These are phyloP conservation scores for Termitomyces sp. DNA, from an alignment of 768 basidiomycete genomes.

Conservation along the genomic window DNA sequence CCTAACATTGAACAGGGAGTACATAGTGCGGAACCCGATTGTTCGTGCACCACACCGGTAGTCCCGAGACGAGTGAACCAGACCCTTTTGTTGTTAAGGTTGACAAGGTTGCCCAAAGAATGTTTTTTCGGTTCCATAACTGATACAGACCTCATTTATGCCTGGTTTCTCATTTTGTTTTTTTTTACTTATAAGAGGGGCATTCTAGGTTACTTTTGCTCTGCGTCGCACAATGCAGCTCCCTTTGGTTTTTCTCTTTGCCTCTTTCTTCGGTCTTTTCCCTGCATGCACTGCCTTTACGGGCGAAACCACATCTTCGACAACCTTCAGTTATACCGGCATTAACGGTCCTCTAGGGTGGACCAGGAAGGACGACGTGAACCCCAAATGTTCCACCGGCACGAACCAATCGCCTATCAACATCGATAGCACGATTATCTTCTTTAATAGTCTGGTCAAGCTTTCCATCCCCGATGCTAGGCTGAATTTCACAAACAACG, in stretches of 20 bases:
- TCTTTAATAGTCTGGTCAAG: background rate
- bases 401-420: constrained; percentile 9
- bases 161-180: background rate
- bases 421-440: background rate
- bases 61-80: no score
- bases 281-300: background rate
- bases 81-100: no score
- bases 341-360: constrained; percentile 8
- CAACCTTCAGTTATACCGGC: constrained; percentile 5
- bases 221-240: background rate
- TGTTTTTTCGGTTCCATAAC: no score
- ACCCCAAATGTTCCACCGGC: constrained; percentile 5
- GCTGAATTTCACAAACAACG: background rate
- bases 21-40: no score
- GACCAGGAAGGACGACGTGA: background rate
- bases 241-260: background rate
- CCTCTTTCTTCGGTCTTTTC: background rate
- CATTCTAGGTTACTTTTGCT: background rate
- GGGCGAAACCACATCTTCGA: background rate
- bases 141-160: background rate
- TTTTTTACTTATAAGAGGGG: background rate
- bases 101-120: background rate
- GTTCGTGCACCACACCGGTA: no score
- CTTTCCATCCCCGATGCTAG: constrained; percentile 1
- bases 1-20: no score